These are phyloP conservation scores for Hermanozyma aechmeae DNA, from an alignment of 805 yeast genomes.

Conservation along the genomic window DNA sequence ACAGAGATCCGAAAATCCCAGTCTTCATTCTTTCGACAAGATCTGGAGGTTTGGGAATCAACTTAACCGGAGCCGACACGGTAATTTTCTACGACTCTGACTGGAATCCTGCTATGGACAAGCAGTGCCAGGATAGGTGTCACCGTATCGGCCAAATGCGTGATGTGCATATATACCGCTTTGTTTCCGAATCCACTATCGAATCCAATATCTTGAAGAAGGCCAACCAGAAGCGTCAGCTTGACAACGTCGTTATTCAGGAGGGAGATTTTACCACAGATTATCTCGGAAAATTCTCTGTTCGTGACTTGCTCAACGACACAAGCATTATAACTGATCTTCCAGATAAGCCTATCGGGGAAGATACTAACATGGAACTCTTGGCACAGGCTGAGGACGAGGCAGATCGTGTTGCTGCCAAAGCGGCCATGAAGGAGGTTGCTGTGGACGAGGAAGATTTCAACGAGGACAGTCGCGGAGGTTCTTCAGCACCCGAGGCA, in stretches of 20 bases:
- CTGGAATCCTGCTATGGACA: constrained; percentile 99
- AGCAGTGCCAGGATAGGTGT: constrained; percentile 98
- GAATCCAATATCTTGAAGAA: constrained; percentile 90
- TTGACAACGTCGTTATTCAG: constrained; percentile 92
- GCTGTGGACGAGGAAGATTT: constrained; percentile 83
- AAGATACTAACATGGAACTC: constrained; percentile 36
- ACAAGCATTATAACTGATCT: constrained; percentile 26
- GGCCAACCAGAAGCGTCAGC: constrained; percentile 88
- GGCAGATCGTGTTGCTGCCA: constrained; percentile 84
- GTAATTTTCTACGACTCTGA: constrained; percentile 97
- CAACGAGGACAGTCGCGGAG: constrained; percentile 35
- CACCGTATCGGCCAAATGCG: constrained; percentile 98
- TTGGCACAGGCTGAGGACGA: constrained; percentile 94
- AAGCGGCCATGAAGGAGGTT: constrained; percentile 76
- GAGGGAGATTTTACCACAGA: constrained; percentile 98
- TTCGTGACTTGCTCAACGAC: constrained; percentile 74
- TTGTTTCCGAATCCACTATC: constrained; percentile 92
- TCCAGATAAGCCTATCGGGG: constrained; percentile 36
- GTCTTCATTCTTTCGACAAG: constrained; percentile 90
- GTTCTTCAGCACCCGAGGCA: constrained; percentile 19
- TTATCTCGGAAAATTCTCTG: constrained; percentile 81
- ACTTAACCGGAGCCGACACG: constrained; percentile 96
- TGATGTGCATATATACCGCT: constrained; percentile 94
- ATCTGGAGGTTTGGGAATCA: constrained; percentile 98
- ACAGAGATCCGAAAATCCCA: constrained; percentile 75